These are phyloP conservation scores for Macadamia integrifolia DNA, from an alignment of 164 flowering plant genomes.

Conservation along the genomic window DNA sequence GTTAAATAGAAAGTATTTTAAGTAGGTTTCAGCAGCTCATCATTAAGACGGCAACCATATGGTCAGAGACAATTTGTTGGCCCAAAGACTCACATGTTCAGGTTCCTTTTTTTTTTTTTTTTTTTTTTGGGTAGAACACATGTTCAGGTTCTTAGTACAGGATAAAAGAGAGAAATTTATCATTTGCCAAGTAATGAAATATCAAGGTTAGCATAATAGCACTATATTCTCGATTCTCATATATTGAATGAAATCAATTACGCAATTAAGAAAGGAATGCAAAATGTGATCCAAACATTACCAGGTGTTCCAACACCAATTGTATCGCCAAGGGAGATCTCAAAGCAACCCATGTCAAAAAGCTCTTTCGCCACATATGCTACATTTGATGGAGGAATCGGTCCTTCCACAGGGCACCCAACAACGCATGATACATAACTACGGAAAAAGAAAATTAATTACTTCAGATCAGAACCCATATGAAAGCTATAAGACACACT, in stretches of 20 bases:
- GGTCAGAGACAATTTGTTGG: too few relatives aligned
- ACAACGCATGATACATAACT: slow-evolving; percentile 94
- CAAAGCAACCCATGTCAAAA: slow-evolving; percentile 91
- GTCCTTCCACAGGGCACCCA: slow-evolving; percentile 94
- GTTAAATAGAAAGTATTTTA: background rate
- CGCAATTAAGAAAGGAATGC: background rate
- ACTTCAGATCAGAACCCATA: slow-evolving; percentile 4
- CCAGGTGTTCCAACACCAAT: slow-evolving; percentile 99
- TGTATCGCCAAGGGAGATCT: slow-evolving; percentile 96
- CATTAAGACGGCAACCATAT: too few relatives aligned
- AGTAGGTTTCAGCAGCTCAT: too few relatives aligned
- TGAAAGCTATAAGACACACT: background rate
- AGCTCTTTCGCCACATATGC: slow-evolving; percentile 90
- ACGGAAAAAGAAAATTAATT: slow-evolving; percentile 5
- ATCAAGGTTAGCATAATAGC: too few relatives aligned
- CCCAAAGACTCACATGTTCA: too few relatives aligned
- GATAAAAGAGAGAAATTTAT: too few relatives aligned
- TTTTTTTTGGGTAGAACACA: background rate
- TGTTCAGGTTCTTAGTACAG: too few relatives aligned
- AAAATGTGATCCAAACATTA: slow-evolving; percentile 24
- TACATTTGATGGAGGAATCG: slow-evolving; percentile 74
- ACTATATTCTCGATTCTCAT: background rate
- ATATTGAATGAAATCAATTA: background rate
- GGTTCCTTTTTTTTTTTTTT: too few relatives aligned
- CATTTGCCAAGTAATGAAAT: too few relatives aligned